Base-by-base conservation (phyloP, 202 grass and related monocot genomes). In the Hordeum pubiflorum region DNA sequence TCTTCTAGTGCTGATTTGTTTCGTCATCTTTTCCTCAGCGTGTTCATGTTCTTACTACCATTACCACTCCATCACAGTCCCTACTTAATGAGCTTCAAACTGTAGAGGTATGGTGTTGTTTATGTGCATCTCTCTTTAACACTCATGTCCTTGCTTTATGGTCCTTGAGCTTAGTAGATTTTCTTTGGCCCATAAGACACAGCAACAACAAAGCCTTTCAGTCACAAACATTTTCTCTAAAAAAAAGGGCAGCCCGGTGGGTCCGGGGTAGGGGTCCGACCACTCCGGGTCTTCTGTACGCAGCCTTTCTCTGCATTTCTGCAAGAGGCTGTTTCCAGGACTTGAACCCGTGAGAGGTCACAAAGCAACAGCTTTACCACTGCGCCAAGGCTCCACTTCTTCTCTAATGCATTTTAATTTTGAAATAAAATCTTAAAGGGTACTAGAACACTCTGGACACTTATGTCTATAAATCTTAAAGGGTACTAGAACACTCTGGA, bases 21-120 rank as follows among this genome's bases (percentile, higher is more conserved):
- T 44, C 40, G 37, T 59, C 82, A 71, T 78, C 52, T 76, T 81
- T 83, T 81, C 33, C 43, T 37, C 76, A 99, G 96, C 92, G 96
- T 79, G 87, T 89, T 23, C 96, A 99, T 91, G 89, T 99, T 72
- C 83, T 95, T 81, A 86, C 87, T 83, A 99, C 96, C 37, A 96
- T 99, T 67, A 93, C 92, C 71, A 91, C 89, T 56, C 96, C 96
- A 54, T 99, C 92, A 15, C 90, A 90, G 63, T 99, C 96, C 55
- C 92, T 96, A 85, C 82, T 99, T 32, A 96, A 84, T 82, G 92
- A 99, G 83, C 92, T 99, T 84, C 88, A 95, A 91, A 99, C 84
- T 72, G 96, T 99, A 50, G 92, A 99, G 90, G 96, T 99, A 77
- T 87, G 69, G 15, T 39, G 64, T 33, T 59, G 37, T 3, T 85